Evolutionary conservation across 2,329 filamentous ascomycete species (phyloP).

Genomic region (Aspergillus cejpii): DNA sequence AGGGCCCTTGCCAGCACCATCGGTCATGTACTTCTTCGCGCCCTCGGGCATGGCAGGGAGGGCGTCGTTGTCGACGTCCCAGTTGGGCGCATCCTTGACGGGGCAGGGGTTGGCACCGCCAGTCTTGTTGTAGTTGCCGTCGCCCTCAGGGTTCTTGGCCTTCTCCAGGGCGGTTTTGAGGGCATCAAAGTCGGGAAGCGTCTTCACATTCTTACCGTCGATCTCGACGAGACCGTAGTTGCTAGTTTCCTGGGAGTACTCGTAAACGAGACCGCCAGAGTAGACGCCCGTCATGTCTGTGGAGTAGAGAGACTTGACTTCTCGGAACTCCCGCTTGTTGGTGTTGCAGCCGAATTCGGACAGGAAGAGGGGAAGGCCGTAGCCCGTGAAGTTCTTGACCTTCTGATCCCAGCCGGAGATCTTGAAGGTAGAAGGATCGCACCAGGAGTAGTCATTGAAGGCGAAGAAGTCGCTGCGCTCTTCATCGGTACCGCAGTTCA

Average conservation of each 20-base stretch:
- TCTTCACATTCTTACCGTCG: constrained; percentile 48
- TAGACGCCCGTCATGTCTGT: constrained; percentile 79
- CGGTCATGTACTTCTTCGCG: constrained; percentile 51
- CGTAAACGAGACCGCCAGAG: constrained; percentile 93
- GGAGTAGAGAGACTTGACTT: constrained; percentile 73
- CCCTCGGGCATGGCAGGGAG: constrained; percentile 53
- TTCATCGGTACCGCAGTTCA: constrained; percentile 85
- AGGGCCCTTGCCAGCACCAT: constrained; percentile 52
- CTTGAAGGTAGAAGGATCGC: constrained; percentile 70
- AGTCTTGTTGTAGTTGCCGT: constrained; percentile 54
- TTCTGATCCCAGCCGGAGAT: constrained; percentile 78
- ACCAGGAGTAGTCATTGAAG: constrained; percentile 77
- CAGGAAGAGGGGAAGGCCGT: constrained; percentile 85
- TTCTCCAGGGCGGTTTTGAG: constrained; percentile 48
- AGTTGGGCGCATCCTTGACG: constrained; percentile 45
- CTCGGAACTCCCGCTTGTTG: constrained; percentile 73
- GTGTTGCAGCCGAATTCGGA: constrained; percentile 90
- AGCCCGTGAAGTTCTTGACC: constrained; percentile 78
- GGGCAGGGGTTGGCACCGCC: constrained; percentile 52
- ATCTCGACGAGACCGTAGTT: constrained; percentile 74
- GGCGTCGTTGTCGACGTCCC: constrained; percentile 49
- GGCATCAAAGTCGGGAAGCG: constrained; percentile 57
- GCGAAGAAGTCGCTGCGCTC: constrained; percentile 81
- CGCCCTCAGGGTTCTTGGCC: constrained; percentile 48
- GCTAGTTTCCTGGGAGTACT: constrained; percentile 81